Evolutionary conservation across 2,329 filamentous ascomycete genomes (phyloP).

Genomic region (Xylaria sp.): DNA sequence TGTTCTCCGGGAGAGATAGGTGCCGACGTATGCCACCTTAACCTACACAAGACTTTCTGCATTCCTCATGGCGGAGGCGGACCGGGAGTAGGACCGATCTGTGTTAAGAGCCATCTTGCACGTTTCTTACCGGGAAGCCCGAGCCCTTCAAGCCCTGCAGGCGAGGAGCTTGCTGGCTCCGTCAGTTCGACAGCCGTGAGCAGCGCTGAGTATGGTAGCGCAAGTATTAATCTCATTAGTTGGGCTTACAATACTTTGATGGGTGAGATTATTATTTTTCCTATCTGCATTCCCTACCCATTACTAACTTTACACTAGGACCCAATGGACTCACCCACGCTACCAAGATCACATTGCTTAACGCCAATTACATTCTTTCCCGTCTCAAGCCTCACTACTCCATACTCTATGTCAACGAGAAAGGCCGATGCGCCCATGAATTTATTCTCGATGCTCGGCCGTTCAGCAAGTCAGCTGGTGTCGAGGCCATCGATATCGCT

Average conservation of each 20-base stretch:
- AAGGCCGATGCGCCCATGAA: conserved; percentile 92
- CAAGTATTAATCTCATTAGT: conserved; percentile 91
- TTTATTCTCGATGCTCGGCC: conserved; percentile 92
- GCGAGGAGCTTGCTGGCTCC: background rate
- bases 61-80: conserved; percentile 96
- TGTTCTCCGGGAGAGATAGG: conserved; percentile 96
- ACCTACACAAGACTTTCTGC: conserved; percentile 98
- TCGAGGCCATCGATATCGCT: conserved; percentile 94
- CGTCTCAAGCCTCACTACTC: conserved; percentile 86
- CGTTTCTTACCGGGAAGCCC: conserved; percentile 77
- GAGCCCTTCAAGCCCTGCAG: background rate
- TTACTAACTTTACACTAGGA: conserved; percentile 51
- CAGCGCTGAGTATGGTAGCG: conserved; percentile 86
- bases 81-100: conserved; percentile 92
- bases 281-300: background rate
- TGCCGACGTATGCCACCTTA: conserved; percentile 95
- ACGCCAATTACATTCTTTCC: conserved; percentile 95
- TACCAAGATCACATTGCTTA: conserved; percentile 91
- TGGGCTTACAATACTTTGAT: conserved; percentile 97
- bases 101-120: conserved; percentile 83
- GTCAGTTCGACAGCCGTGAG: conserved; percentile 71
- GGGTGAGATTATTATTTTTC: conserved; percentile 63
- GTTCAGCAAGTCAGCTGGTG: conserved; percentile 83
- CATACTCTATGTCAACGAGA: conserved; percentile 92
- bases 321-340: conserved; percentile 84